Base-by-base conservation (phyloP, 371 early-diverging fungal genomes). In the Fennellomyces sp. region DNA sequence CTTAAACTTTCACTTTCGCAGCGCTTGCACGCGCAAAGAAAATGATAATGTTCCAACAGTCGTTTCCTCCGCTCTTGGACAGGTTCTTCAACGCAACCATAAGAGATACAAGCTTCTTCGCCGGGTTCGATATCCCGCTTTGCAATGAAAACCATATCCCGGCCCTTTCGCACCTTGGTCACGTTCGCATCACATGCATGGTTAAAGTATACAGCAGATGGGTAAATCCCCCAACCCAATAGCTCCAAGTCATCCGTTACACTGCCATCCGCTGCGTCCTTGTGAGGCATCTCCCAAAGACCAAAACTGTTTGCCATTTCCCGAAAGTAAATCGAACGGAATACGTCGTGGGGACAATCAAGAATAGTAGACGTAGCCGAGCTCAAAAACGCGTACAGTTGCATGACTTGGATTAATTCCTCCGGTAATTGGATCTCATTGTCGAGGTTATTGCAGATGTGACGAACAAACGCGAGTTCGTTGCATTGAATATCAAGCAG, bases 151-250 rank as follows among this genome's bases (percentile, higher is more conserved):
- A 69, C 72, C 75, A 91, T 82, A 13, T 67, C 49, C 4, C 84
- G 73, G 0, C 65, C 76, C 8, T 64, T 63, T 41, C 84, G 73
- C 1, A 59, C 52, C 68, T 84, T 92, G 56, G 60, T 71, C 15
- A 91, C 72, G 49, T 90, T 91, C 2, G 92, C 89, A 13, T 76
- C 74, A 58, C 94, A 94, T 0, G 91, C 80, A 65, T 92, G 93
- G 63, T 94, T 92, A 68, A 92, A 94, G 59, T 85, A 91, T 5
- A 89, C 86, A 2, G 90, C 91, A 0, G 73, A 74, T 0, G 92
- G 85, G 62, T 88, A 91, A 19, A 91, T 75, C 0, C 85, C 87
- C 55, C 87, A 84, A 0, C 87, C 92, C 5, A 87, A 51, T 5
- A 81, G 68, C 49, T 87, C 88, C 11, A 66, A 58, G 42, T 82